A percentile compares a stretch with the other conserved stretches of the same genome.
Conservation (phyloP, 192 early-diverging fungal species). For the Coemansia sp. region DNA sequence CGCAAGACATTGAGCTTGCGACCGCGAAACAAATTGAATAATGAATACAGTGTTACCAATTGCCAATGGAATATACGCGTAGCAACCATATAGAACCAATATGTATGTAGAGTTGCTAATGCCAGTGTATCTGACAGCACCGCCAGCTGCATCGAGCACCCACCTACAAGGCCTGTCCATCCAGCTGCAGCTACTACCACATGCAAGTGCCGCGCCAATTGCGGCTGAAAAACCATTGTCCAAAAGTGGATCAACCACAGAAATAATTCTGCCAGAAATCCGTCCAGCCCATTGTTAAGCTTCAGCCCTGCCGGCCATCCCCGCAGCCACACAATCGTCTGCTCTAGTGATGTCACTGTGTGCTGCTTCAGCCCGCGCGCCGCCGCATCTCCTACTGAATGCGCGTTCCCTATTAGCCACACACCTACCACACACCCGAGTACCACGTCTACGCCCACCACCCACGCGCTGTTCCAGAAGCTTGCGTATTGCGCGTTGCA, state of each 20-base stretch:
- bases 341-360: constrained; percentile 67
- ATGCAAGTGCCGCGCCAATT: constrained; percentile 48
- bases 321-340: constrained; percentile 85
- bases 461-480: constrained; percentile 96
- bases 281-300: constrained; percentile 85
- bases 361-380: constrained; percentile 58
- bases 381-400: constrained; percentile 56
- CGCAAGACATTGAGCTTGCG: constrained; percentile 73
- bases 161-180: constrained; percentile 70
- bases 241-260: constrained; percentile 84
- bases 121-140: constrained; percentile 82
- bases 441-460: constrained; percentile 89
- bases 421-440: constrained; percentile 79
- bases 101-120: constrained; percentile 85
- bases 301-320: constrained; percentile 94
- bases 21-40: constrained; percentile 93
- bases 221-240: constrained; percentile 64
- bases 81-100: constrained; percentile 94
- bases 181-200: constrained; percentile 70
- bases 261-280: constrained; percentile 90
- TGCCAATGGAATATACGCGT: constrained; percentile 94
- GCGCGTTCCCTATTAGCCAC: constrained; percentile 64
- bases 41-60: constrained; percentile 73
- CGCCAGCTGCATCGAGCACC: constrained; percentile 81
- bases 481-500: constrained; percentile 55